Base-by-base conservation (phyloP, 1,284 basidiomycete genomes). In the Xanthoconium separans region DNA sequence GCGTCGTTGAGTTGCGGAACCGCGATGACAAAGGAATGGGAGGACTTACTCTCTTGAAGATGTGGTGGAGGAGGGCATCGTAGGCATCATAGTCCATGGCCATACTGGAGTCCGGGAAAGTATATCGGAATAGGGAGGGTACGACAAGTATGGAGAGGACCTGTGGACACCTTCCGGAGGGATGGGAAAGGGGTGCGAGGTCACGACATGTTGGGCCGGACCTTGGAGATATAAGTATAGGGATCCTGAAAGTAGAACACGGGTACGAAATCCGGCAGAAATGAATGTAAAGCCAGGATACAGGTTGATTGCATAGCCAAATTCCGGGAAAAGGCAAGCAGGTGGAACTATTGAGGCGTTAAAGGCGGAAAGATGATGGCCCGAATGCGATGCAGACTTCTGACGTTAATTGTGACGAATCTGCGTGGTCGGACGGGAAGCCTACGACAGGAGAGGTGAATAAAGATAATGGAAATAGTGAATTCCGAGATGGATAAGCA, bases 1-100 rank as follows among this genome's bases (percentile, higher is more conserved):
- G 2, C 1, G 34, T 50, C 15, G 44, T 13, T 51, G 51, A 52
- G 53, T 15, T 11, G 3, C 18, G 22, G 12, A 20, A 33, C 10
- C 39, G 48, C 24, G 43, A 44, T 30, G 24, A 45, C 37, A 46
- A 41, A 37, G 31, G n/a, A 16, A 29, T 10, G 18, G 15, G 15
- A 50, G 3, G 10, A 40, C 45, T 46, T 37, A 66, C 61, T 31
- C 53, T 44, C 42, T 68, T 70, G 59, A 67, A 67, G 41, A 67
- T 71, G 43, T 72, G 69, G 42, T 70, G 68, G 45, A 70, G 65
- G 29, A 68, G 55, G 34, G 68, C 68, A 44, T 70, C 71, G 44
- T 70, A 70, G 36, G 70, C 65, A 47, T 70, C 68, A 36, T 70
- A 70, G 34, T 70, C 71, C 68, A 73, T 70, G 7, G 61, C 56